phyloP scores from a whole-genome alignment of 2,329 filamentous ascomycete genomes.

The Ploettnerulaceae sp. region DNA sequence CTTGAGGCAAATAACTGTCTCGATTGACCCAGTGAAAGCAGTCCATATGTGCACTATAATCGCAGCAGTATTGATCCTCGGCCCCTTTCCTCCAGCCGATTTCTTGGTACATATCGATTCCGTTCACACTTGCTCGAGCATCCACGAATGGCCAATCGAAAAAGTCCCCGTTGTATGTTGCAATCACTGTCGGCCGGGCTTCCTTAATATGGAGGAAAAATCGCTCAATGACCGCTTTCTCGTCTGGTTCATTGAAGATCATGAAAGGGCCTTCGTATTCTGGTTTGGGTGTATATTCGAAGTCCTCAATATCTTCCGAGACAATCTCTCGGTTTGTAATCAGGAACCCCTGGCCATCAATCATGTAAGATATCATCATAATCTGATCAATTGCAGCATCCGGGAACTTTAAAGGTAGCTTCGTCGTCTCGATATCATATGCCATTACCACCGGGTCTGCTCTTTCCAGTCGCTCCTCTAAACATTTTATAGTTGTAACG shows the following conservation, averaged over 20 bases:
- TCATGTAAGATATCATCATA: conserved; percentile 99
- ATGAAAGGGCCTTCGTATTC: conserved; percentile 95
- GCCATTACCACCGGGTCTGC: conserved; percentile 97
- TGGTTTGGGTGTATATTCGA: conserved; percentile 95
- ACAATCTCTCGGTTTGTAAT: conserved; percentile 98
- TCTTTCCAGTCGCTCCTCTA: conserved; percentile 82
- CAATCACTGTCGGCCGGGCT: conserved; percentile 89
- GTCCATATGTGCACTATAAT: conserved; percentile 97
- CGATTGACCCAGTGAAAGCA: conserved; percentile 99
- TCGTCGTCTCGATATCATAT: conserved; percentile 98
- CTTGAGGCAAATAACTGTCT: conserved; percentile 95
- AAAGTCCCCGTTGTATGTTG: conserved; percentile 99
- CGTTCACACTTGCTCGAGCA: conserved; percentile 83
- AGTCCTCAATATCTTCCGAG: conserved; percentile 93
- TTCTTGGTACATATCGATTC: conserved; percentile 98
- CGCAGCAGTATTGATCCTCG: conserved; percentile 94
- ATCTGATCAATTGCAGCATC: conserved; percentile 92
- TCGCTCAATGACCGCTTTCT: conserved; percentile 79
- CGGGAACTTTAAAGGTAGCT: conserved; percentile 92
- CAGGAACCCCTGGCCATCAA: conserved; percentile 93
- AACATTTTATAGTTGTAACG: conserved; percentile 71
- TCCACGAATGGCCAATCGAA: conserved; percentile 99
- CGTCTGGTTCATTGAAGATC: conserved; percentile 96
- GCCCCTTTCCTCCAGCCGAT: conserved; percentile 94
- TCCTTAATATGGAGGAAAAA: conserved; percentile 97